Conservation (phyloP, 2,329 filamentous ascomycete genomes). For the Xylariaceae sp. region DNA sequence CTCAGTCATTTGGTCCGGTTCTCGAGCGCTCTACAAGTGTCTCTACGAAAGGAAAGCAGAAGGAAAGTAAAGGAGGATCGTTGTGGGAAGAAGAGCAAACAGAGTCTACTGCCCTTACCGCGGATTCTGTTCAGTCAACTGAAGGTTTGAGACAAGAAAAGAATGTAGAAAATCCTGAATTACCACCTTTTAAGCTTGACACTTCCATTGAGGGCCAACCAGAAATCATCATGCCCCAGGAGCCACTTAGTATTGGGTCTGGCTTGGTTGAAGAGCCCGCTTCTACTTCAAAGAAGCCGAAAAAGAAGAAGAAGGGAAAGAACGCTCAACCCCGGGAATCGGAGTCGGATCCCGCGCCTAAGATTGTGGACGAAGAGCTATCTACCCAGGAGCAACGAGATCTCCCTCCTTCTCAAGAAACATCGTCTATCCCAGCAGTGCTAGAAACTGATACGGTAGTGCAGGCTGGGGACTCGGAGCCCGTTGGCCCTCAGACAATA, state of each 20-base stretch:
- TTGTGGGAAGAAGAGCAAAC: constrained; percentile 22
- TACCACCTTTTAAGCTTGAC: constrained; percentile 2
- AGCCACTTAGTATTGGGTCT: constrained; percentile 7
- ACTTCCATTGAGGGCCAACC: constrained; percentile 10
- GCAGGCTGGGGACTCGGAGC: constrained; percentile 5
- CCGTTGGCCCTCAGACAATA: neutral
- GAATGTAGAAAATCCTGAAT: constrained; percentile 3
- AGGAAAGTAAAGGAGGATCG: constrained; percentile 31
- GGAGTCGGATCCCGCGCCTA: constrained; percentile 10
- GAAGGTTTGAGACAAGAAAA: constrained; percentile 10
- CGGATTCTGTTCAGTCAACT: constrained; percentile 2
- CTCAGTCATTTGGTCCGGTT: constrained; percentile 6
- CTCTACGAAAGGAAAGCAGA: constrained; percentile 33
- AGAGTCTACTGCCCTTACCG: constrained; percentile 4
- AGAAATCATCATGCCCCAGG: constrained; percentile 10
- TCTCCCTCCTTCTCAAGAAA: constrained; percentile 6
- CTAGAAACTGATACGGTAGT: constrained; percentile 6
- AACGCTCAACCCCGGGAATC: constrained; percentile 16
- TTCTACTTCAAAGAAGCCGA: constrained; percentile 33
- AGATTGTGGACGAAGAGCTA: constrained; percentile 6
- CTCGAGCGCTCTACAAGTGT: constrained; percentile 22
- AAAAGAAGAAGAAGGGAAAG: constrained; percentile 40
- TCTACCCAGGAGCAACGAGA: constrained; percentile 11
- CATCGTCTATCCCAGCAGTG: neutral
- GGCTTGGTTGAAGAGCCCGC: constrained; percentile 12